Evolutionary conservation across 208 protist species (phyloP).

Genomic region (Angomonas ambiguus): DNA sequence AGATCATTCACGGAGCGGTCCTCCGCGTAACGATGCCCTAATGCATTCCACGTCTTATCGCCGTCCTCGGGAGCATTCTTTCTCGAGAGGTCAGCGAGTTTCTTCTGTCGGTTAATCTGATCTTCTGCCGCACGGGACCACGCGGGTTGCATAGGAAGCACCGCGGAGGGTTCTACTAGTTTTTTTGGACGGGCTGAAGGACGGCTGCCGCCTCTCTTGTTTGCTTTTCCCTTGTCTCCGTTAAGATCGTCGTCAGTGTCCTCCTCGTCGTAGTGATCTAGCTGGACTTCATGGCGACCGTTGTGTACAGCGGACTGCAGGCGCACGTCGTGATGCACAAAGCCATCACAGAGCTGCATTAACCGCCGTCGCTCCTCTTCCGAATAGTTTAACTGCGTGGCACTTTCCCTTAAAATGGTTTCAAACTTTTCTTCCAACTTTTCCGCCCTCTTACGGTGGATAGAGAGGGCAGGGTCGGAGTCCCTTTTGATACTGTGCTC

Average conservation of each 20-base stretch:
- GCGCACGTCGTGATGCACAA: neutral
- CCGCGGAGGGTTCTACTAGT: neutral
- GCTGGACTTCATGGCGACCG: neutral
- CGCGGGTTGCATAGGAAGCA: conserved; percentile 6
- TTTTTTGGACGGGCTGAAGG: neutral
- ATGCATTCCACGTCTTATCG: neutral
- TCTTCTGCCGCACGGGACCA: neutral
- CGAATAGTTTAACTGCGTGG: neutral
- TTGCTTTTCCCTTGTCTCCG: no score
- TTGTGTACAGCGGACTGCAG: conserved; percentile 1
- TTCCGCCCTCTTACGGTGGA: neutral
- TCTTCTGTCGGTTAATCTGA: neutral
- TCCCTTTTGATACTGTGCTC: no score
- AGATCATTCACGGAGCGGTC: neutral
- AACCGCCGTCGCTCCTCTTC: neutral
- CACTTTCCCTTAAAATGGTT: neutral
- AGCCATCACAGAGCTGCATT: neutral
- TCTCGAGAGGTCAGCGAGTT: neutral
- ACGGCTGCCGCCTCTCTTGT: no score
- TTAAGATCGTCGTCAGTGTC: no score
- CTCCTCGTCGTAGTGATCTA: neutral
- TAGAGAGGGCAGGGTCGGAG: neutral
- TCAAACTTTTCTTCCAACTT: neutral
- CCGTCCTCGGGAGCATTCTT: neutral
- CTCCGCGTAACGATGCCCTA: neutral